These are phyloP conservation scores for Amanita subjunquillea DNA, from an alignment of 768 basidiomycete species.

Conservation along the genomic window DNA sequence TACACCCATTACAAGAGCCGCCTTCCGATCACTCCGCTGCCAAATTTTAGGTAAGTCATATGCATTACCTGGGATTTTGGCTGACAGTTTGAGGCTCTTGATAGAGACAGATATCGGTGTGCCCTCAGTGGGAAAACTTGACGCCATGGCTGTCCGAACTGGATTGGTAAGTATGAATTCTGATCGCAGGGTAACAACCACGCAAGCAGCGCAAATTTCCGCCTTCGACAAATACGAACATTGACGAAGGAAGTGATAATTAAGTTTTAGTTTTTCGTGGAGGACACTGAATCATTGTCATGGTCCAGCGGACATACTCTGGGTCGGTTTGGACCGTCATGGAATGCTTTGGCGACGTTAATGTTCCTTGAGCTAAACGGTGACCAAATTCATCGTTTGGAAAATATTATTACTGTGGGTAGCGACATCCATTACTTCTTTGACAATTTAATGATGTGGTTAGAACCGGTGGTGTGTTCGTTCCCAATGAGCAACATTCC, in stretches of 20 bases:
- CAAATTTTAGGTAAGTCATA: not conserved
- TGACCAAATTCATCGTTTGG: slow-evolving; percentile 17
- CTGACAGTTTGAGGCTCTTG: not conserved
- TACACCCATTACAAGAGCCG: not conserved
- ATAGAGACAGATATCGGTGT: not conserved
- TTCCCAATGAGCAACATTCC: not conserved
- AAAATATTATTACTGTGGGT: slow-evolving; percentile 21
- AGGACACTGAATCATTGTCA: not conserved
- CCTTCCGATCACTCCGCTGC: not conserved
- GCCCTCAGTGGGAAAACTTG: not conserved
- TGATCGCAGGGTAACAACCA: not conserved
- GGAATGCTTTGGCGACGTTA: not conserved
- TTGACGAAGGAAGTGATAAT: not conserved
- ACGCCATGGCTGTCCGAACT: not conserved
- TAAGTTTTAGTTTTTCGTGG: not conserved
- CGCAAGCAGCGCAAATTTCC: not conserved
- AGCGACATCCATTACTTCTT: slow-evolving; percentile 13
- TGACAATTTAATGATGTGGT: slow-evolving; percentile 6
- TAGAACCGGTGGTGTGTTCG: not conserved
- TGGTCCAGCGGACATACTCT: not conserved
- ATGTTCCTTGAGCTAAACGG: slow-evolving; percentile 17
- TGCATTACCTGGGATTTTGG: not conserved
- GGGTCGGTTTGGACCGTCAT: not conserved
- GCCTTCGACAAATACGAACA: not conserved
- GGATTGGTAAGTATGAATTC: not conserved